Evolutionary conservation across 352 stramenopile genomes (phyloP).

Genomic region (Plasmopara viticola): DNA sequence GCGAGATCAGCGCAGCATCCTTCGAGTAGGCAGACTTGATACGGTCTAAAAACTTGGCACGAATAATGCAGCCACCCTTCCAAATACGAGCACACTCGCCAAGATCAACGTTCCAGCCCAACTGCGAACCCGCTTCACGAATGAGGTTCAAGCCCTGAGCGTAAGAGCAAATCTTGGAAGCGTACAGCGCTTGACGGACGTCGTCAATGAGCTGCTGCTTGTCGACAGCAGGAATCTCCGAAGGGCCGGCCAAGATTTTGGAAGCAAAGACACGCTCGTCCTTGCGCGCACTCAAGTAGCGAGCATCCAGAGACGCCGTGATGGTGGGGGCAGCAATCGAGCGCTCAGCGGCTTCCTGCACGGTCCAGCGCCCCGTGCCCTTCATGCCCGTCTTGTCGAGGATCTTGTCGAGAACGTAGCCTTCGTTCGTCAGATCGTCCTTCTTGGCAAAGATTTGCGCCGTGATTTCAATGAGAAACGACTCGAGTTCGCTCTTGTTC

Average conservation of each 20-base stretch:
- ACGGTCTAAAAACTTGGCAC: constrained; percentile 94
- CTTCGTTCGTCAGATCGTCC: constrained; percentile 88
- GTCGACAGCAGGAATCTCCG: constrained; percentile 88
- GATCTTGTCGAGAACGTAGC: constrained; percentile 93
- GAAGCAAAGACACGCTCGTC: constrained; percentile 92
- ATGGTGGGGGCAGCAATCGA: constrained; percentile 97
- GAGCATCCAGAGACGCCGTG: constrained; percentile 92
- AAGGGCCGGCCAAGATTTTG: constrained; percentile 91
- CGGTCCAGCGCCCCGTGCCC: constrained; percentile 95
- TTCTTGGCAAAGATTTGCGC: constrained; percentile 95
- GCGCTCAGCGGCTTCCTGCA: constrained; percentile 94
- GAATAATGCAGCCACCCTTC: constrained; percentile 99
- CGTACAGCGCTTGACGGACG: constrained; percentile 95
- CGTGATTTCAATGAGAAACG: constrained; percentile 99
- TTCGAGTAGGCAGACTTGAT: constrained; percentile 94
- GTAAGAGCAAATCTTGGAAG: constrained; percentile 98
- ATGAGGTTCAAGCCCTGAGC: constrained; percentile 96
- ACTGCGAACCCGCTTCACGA: constrained; percentile 89
- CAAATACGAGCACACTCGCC: constrained; percentile 97
- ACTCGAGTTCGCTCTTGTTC: constrained; percentile 96
- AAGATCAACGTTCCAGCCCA: constrained; percentile 96
- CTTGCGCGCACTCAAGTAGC: constrained; percentile 96
- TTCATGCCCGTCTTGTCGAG: constrained; percentile 99
- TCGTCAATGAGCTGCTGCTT: constrained; percentile 96
- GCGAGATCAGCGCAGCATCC: constrained; percentile 90